Conservation (phyloP, 2,329 filamentous ascomycete genomes). For the Fusarium globosum region DNA sequence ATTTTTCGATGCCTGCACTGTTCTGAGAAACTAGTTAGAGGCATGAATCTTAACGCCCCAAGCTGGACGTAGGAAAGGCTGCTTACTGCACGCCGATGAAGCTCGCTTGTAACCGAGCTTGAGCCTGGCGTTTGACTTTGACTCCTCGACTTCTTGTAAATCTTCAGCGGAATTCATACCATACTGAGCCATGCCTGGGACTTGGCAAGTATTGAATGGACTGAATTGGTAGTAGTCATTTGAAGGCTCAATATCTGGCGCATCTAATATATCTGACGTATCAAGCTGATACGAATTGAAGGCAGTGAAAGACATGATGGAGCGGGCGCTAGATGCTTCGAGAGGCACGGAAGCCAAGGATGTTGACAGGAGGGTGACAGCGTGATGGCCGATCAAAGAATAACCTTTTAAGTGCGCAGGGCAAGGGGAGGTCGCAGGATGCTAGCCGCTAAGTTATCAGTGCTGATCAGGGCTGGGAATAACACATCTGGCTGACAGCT, state of each 20-base stretch:
- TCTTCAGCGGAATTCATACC: not conserved
- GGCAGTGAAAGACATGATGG: not conserved
- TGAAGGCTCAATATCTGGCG: not conserved
- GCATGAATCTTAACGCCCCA: not conserved
- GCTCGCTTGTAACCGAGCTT: not conserved
- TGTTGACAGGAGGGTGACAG: not conserved
- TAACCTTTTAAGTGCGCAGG: not conserved
- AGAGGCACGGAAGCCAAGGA: not conserved
- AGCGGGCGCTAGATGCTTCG: not conserved
- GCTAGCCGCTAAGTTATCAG: not conserved
- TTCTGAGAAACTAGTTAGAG: not conserved
- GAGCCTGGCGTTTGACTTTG: not conserved
- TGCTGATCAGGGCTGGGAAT: too few relatives aligned
- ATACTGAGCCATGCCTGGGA: not conserved
- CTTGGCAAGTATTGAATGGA: not conserved
- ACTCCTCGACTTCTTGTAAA: not conserved
- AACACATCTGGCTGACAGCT: too few relatives aligned
- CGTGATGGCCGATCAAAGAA: not conserved
- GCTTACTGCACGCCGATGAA: not conserved
- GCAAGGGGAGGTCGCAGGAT: not conserved
- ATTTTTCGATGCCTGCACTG: slow-evolving; percentile 3
- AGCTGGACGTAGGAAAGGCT: accelerated
- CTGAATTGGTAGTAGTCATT: not conserved
- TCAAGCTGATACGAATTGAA: not conserved
- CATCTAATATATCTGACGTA: not conserved